Base-by-base conservation (phyloP, 2,329 filamentous ascomycete species). In the Clonostachys rhizophaga region DNA sequence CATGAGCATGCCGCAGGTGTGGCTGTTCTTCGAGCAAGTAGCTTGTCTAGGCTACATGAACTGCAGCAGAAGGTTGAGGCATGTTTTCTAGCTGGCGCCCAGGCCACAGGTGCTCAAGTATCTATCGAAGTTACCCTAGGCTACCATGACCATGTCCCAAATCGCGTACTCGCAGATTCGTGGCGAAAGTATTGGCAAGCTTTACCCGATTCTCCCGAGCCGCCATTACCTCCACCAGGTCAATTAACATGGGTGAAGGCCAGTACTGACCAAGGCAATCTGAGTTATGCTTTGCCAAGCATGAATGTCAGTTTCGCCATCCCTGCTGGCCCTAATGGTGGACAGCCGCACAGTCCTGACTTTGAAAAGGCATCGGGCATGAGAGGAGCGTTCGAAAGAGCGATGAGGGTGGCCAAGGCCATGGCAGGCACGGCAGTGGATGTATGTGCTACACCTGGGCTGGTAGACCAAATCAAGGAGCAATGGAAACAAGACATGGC, bases 221-320 rank as follows among this genome's bases (percentile, higher is more conserved):
- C 48, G n/a, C 43, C 49, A 2, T 43, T 48, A 11, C 71, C 66
- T 52, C 61, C 65, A 0, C 49, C 52, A 1, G 63, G 68, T n/a
- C 64, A 66, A n/a, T 68, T 71, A 3, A 48, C 70, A 2, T 73
- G 74, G 49, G 74, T 71, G 14, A 71, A 66, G 55, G 78, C 78
- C 4, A 79, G 75, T 52, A 81, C 77, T 0, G 79, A 83, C 56
- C 78, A 81, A 60, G 80, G 79, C 0, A 72, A 83, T 51, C 60
- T 83, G 47, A 80, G 74, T 54, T 75, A 83, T 54, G 73, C 67
- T 1, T 69, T 81, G 65, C 80, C 79, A 40, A 77, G 73, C 45
- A 58, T 83, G 40, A 76, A 69, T 48, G 65, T 70, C 2, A 72
- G 73, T 7, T 82, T 82, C 55, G 67, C 69, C 16, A 79, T 81